Base-by-base conservation (phyloP, 108 stramenopile genomes). In the Discostella pseudostelligera region DNA sequence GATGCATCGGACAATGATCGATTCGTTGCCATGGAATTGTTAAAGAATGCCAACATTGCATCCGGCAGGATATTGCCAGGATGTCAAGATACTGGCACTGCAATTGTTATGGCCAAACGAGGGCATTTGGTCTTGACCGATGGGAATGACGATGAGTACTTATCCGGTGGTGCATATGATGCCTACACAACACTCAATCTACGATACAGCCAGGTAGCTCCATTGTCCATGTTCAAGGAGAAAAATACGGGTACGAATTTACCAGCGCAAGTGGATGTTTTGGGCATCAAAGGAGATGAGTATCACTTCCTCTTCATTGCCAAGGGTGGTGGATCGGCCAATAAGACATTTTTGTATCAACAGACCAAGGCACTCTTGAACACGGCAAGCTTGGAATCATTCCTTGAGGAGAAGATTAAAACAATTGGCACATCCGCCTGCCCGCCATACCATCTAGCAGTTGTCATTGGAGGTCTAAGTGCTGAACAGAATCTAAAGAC, bases 11-110 rank as follows among this genome's bases (percentile, higher is more conserved):
- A 80, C 25, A 97, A 97, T 69, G 97, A 97, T 69, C 80, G 88
- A 13, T 97, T 97, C 56, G 97, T 97, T 17, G 97, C 97, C 12
- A 67, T 97, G 84, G 94, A 96, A 81, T 81, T 97, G 44, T 69
- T 97, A 32, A 94, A 96, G 64, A 97, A 97, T 61, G 97, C 97
- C 51, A 95, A 96, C 63, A 93, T 97, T 75, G 97, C 97, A 8
- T 70, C 96, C 7, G 93, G 78, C 6, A 67, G 94, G 55, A 59
- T 97, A 13, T 60, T 97, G 59, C 97, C 97, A 13, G 89, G 95
- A 7, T 97, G 97, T 80, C 96, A 96, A 70, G 97, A 97, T 79
- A 97, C 97, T 0, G 97, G 97, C 48, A 97, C 97, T 6, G 97
- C 95, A 32, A 96, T 97, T 56, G 85, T 96, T 45, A 81, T 93